These are phyloP conservation scores for Asterella californica DNA, from an alignment of 225 moss, liverwort and hornwort species.

Conservation along the genomic window DNA sequence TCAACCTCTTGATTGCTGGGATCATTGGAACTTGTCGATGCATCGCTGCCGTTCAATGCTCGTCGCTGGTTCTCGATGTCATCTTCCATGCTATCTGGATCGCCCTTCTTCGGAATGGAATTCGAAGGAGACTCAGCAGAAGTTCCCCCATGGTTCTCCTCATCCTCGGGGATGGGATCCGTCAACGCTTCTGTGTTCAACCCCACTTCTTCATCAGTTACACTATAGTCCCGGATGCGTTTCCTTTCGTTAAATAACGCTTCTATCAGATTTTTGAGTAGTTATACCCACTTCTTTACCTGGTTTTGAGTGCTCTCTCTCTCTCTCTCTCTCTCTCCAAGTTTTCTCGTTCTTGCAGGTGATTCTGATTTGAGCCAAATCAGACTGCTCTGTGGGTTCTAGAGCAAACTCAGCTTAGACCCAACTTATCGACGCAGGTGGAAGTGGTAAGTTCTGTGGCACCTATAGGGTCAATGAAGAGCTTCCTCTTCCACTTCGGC, in stretches of 20 bases:
- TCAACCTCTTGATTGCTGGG: not conserved
- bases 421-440: not conserved
- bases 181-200: constrained; percentile 1
- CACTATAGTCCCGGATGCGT: not conserved
- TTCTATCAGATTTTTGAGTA: not conserved
- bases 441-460: not conserved
- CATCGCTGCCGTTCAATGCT: not conserved
- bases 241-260: not conserved
- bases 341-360: not conserved
- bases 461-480: not conserved
- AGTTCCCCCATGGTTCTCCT: not conserved
- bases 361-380: not conserved
- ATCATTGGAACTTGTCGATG: constrained; percentile 7
- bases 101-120: not conserved
- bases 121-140: not conserved
- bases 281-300: not conserved
- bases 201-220: not conserved
- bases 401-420: not conserved
- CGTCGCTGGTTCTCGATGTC: constrained; percentile 19
- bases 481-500: not conserved
- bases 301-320: not conserved
- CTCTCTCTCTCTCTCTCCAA: not conserved
- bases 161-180: constrained; percentile 11
- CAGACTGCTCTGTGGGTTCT: not conserved
- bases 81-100: not conserved